Conservation (phyloP, 192 early-diverging fungal species). For the Backusella psychrophila region DNA sequence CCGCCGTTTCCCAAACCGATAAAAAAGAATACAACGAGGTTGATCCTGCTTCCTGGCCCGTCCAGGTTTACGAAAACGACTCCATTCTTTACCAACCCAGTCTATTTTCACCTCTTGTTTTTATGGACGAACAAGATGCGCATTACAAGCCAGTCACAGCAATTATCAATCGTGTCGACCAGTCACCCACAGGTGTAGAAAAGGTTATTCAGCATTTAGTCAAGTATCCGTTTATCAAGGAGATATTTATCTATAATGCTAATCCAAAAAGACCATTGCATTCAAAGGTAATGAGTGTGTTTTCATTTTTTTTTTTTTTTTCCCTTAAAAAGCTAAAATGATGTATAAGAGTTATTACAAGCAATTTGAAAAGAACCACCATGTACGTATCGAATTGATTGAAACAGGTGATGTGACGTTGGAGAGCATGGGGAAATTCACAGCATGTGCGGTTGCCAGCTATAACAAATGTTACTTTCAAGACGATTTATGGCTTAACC, state of each 20-base stretch:
- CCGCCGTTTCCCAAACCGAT: not conserved
- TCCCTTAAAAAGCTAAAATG: not conserved
- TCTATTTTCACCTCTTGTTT: not conserved
- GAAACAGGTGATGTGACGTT: conserved; percentile 44
- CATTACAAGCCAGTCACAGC: conserved; percentile 41
- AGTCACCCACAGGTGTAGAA: conserved; percentile 30
- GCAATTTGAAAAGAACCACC: conserved; percentile 1
- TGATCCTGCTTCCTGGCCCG: not conserved
- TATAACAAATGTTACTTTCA: conserved; percentile 56
- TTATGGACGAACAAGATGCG: not conserved
- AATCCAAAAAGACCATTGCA: conserved; percentile 25
- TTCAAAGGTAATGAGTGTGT: conserved; percentile 11
- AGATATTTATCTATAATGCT: conserved; percentile 56
- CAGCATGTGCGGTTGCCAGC: conserved; percentile 46
- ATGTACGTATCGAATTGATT: conserved; percentile 21
- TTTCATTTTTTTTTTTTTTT: not conserved
- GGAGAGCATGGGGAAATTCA: conserved; percentile 41
- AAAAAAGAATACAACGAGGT: not conserved
- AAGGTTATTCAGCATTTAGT: conserved; percentile 40
- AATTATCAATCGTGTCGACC: conserved; percentile 22
- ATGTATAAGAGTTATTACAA: not conserved
- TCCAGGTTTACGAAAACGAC: conserved; percentile 1
- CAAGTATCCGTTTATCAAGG: conserved; percentile 56
- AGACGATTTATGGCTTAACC: conserved; percentile 57
- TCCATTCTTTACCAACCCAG: not conserved